These are phyloP conservation scores for Kazachstania sp. DNA, from an alignment of 1,139 yeast genomes.

Conservation along the genomic window DNA sequence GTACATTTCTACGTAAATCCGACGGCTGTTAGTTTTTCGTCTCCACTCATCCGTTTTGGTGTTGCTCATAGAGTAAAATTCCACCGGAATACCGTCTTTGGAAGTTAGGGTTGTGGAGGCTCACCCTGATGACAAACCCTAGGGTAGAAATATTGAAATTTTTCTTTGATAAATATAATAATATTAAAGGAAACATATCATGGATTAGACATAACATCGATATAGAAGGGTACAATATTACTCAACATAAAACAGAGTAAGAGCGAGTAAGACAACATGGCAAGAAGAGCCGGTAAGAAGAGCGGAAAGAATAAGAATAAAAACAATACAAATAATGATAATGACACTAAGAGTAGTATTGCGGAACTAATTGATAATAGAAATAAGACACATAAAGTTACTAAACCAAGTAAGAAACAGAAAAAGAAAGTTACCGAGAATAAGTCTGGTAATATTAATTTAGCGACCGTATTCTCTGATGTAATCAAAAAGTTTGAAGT, in stretches of 20 bases:
- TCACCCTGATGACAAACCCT: neutral
- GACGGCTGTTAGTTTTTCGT: too few species aligned
- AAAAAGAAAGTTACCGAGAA: neutral
- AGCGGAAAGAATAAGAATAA: too few species aligned
- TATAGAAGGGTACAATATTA: too few species aligned
- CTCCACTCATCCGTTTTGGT: too few species aligned
- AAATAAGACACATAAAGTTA: neutral
- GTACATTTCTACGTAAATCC: too few species aligned
- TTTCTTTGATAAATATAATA: too few species aligned
- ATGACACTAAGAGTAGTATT: slow-evolving; percentile 2
- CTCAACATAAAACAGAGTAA: too few species aligned
- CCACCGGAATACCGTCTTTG: neutral
- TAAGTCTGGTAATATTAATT: neutral
- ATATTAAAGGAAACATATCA: too few species aligned
- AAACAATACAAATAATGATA: too few species aligned
- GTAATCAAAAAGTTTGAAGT: neutral
- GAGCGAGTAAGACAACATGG: too few species aligned
- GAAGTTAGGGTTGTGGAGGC: neutral
- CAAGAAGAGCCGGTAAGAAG: too few species aligned
- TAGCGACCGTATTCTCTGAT: neutral
- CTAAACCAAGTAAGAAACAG: neutral
- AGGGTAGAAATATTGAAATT: neutral
- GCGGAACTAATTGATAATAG: slow-evolving; percentile 10
- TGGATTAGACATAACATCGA: too few species aligned
- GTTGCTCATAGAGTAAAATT: neutral